phyloP scores from a whole-genome alignment of 805 yeast genomes.

The Schizosaccharomyces lindneri region DNA sequence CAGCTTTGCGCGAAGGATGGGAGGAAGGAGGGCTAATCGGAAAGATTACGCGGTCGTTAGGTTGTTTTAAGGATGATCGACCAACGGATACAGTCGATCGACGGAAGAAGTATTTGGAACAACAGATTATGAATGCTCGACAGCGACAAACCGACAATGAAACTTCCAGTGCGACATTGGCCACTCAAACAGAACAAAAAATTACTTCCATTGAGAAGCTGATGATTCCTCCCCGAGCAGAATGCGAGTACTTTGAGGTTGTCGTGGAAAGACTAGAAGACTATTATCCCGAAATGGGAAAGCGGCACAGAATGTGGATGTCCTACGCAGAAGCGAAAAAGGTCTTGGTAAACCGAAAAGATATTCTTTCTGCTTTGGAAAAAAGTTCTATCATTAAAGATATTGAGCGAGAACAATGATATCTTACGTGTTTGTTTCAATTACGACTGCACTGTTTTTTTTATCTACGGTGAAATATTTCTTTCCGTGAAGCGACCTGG shows the following conservation, averaged over 20 bases:
- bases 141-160: not conserved
- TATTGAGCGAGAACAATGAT: not conserved
- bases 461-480: too few relatives aligned
- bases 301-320: conserved; percentile 47
- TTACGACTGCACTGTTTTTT: too few relatives aligned
- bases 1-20: conserved; percentile 81
- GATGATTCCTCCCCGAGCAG: conserved; percentile 39
- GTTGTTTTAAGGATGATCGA: conserved; percentile 38
- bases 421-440: not conserved
- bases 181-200: conserved; percentile 7
- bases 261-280: conserved; percentile 26
- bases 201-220: conserved; percentile 8
- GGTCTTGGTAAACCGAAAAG: conserved; percentile 36
- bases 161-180: not conserved
- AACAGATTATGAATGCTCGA: not conserved
- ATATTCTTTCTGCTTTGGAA: conserved; percentile 37
- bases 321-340: conserved; percentile 38
- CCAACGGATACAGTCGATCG: conserved; percentile 23
- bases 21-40: conserved; percentile 90
- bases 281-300: conserved; percentile 50
- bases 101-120: conserved; percentile 6
- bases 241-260: conserved; percentile 74
- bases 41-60: conserved; percentile 27
- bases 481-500: too few relatives aligned
- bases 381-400: conserved; percentile 16